Base-by-base conservation (phyloP, 2,329 filamentous ascomycete genomes). In the Alternaria triticimaculans region DNA sequence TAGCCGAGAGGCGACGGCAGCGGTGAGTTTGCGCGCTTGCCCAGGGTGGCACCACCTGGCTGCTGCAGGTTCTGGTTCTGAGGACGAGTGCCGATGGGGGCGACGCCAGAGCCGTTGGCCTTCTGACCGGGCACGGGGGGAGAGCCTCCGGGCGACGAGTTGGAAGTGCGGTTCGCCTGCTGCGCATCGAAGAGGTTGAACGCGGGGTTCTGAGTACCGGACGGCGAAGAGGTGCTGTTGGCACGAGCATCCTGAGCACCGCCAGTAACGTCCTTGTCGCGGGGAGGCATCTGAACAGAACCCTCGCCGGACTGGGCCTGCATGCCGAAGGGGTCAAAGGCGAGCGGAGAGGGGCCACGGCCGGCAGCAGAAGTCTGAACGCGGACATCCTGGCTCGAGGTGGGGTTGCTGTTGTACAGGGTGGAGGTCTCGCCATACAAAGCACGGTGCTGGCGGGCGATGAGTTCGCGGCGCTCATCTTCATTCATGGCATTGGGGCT, bases 381-480 rank as follows among this genome's bases (percentile, higher is more conserved):
- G 58, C 87, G 87, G 55, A 89, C 85, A 30, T 88, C 87, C 70
- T 93, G 90, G 73, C 88, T 89, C 63, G 89, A 89, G 28, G 88
- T 82, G 54, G 89, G 85, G 74, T 91, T 90, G 66, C 84, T 88
- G 70, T 90, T 89, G 77, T 90, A 89, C 78, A 93, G 91, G 55
- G 87, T 82, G 41, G 87, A 84, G 69, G 87, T 86, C 75, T 88
- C 93, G 78, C 94, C 93, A 81, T 98, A 99, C 71, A 99, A 84
- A 69, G 95, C 94, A 81, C 91, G 94, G 82, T 96, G 94, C 84
- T 98, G 96, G 78, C 95, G 94, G 73, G 94, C 92, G 82, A 98
- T 97, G 80, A 98, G 87, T 75, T 98, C 95, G 74, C 95, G 93
- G 75, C 95, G 95, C 77, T 97, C 94, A 75, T 97, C 94, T 84